Evolutionary conservation across 352 stramenopile species (phyloP), one percentile per base, ranked within the genome.

Genomic region (Aphanomyces stellatus): DNA sequence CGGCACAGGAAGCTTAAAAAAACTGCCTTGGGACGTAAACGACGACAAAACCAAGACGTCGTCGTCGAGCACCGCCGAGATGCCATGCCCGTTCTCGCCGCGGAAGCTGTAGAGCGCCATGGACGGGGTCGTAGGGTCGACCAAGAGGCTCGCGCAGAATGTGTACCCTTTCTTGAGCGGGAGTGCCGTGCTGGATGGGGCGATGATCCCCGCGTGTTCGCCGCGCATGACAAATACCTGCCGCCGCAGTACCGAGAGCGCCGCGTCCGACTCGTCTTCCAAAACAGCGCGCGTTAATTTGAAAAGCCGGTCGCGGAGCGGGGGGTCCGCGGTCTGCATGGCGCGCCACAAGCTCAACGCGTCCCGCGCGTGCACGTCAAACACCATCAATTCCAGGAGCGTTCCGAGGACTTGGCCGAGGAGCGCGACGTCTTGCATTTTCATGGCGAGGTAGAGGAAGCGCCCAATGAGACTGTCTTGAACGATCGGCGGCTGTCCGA

Each of bases 121-220:
- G 7, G 69, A 53, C 22, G 70, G 51, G 2, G 72, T 60, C 17
- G 43, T 70, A 17, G 67, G 31, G 35, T 87, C 69, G 19, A 91
- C 53, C n/a, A 74, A 62, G 1, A 94, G 57, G 0, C 82, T 83
- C 65, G 87, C 78, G 31, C 77, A 88, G 64, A 80, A 87, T 15
- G 79, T 83, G 61, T 91, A 94, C 0, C 86, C 86, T 69, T 81
- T 88, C 70, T 90, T 94, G 0, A 81, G 77, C 41, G 90, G 79
- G 43, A 88, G 70, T 43, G 79, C 71, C 30, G 85, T 72, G 4
- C 78, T 75, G 0, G 82, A 77, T 6, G 80, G 80, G 17, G 85
- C 78, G 40, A 91, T 72, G 7, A 94, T 80, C 2, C 86, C 82
- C 8, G 76, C 80, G 49, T 89, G 78, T 0, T 70, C 24, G 33